These are phyloP conservation scores for Plantago rigida DNA, from an alignment of 305 asterid genomes.

Conservation along the genomic window DNA sequence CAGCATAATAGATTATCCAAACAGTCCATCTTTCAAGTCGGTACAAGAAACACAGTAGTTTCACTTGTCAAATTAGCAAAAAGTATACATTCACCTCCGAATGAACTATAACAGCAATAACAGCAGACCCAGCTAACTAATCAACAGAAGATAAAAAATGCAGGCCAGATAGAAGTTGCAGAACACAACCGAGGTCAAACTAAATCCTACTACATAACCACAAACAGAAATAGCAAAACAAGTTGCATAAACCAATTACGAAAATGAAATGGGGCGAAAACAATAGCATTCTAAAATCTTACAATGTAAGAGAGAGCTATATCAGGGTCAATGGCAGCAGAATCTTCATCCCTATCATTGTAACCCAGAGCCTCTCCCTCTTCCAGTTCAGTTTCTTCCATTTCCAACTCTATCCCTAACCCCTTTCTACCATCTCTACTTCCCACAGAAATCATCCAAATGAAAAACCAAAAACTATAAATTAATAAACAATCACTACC, in stretches of 20 bases:
- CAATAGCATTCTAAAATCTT: conserved; percentile 29
- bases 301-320: conserved; percentile 87
- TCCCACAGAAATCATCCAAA: conserved; percentile 68
- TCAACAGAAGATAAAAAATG: not conserved
- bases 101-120: not conserved
- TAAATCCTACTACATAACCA: conserved; percentile 18
- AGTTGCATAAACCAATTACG: conserved; percentile 15
- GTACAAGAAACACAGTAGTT: not conserved
- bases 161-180: not conserved
- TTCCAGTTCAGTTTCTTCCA: conserved; percentile 74
- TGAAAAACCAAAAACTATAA: conserved; percentile 8
- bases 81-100: conserved; percentile 20
- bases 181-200: conserved; percentile 22
- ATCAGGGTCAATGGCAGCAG: conserved; percentile 86
- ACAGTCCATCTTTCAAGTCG: not conserved
- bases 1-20: not conserved
- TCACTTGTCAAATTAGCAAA: conserved; percentile 2
- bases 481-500: conserved; percentile 3
- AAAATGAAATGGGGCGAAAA: conserved; percentile 2
- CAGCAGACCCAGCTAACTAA: not conserved
- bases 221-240: conserved; percentile 13
- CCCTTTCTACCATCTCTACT: conserved; percentile 72
- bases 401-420: conserved; percentile 53
- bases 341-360: conserved; percentile 34
- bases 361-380: conserved; percentile 81